Evolutionary conservation across 2,329 filamentous ascomycete species (phyloP).

Genomic region (Colletotrichum plurivorum): DNA sequence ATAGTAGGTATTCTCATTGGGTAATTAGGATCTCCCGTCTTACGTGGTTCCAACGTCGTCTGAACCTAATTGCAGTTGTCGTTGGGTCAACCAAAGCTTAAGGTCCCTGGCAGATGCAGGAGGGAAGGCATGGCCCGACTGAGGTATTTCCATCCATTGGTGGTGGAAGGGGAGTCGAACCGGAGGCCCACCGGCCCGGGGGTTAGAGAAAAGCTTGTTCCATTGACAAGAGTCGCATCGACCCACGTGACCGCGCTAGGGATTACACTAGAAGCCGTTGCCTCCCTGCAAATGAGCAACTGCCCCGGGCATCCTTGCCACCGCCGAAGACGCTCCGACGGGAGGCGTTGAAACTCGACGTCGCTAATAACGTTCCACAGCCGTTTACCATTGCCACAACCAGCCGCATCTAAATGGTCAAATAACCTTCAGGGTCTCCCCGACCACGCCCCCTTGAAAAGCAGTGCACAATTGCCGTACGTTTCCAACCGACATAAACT

Average conservation of each 20-base stretch:
- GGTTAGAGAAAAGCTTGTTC: constrained; percentile 28
- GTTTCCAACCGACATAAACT: constrained; percentile 10
- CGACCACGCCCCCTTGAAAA: background rate
- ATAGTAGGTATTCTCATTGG: no score
- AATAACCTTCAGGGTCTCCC: background rate
- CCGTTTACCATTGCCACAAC: background rate
- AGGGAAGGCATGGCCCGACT: background rate
- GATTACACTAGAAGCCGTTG: background rate
- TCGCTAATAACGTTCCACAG: constrained; percentile 13
- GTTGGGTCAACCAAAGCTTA: no score
- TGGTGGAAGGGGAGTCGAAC: constrained; percentile 9
- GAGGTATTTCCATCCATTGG: constrained; percentile 1
- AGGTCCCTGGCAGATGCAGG: background rate
- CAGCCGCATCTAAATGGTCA: background rate
- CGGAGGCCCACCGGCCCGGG: background rate
- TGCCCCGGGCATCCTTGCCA: constrained; percentile 20
- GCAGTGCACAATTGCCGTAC: constrained; percentile 7
- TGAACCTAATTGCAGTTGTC: no score
- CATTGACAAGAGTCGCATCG: constrained; percentile 35
- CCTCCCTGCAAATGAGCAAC: constrained; percentile 23
- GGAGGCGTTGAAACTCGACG: constrained; percentile 20
- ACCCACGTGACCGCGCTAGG: constrained; percentile 36
- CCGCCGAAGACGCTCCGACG: constrained; percentile 25
- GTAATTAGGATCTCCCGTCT: no score
- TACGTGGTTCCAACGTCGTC: no score